Percentiles rank a stretch among this genome's conserved stretches.
Evolutionary conservation across 2,329 filamentous ascomycete species (phyloP).

Genomic region (Zasmidium citrigriseum): DNA sequence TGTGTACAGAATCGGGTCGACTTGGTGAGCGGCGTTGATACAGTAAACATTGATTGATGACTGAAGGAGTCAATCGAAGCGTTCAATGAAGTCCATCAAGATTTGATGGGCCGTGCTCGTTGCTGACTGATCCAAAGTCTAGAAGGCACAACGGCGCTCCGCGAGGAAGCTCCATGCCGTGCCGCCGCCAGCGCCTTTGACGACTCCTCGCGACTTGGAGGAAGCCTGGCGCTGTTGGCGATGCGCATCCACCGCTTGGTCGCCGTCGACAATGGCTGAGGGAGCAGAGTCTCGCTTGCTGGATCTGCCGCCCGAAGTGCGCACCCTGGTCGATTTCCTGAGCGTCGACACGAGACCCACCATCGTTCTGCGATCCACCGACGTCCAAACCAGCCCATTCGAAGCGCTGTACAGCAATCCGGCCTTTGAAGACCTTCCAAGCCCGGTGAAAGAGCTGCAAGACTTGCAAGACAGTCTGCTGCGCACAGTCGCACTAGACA

Average conservation of each 20-base stretch:
- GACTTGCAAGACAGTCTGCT: constrained; percentile 11
- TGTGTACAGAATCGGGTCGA: no score
- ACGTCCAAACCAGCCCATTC: not conserved
- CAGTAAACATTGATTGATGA: no score
- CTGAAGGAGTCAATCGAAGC: no score
- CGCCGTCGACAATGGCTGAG: not conserved
- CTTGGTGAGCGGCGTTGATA: no score
- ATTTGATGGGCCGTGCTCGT: not conserved
- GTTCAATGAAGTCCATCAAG: not conserved
- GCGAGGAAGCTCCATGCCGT: not conserved
- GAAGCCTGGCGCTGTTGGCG: not conserved
- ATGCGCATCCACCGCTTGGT: not conserved
- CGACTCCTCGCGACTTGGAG: not conserved
- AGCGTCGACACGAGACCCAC: constrained; percentile 22
- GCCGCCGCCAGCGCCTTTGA: not conserved
- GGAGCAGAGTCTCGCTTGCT: not conserved
- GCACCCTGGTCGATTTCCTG: constrained; percentile 23
- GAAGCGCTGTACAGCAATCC: constrained; percentile 17
- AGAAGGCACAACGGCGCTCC: not conserved
- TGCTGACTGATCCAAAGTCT: not conserved
- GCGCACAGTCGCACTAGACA: constrained; percentile 2
- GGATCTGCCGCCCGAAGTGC: constrained; percentile 23
- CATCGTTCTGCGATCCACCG: constrained; percentile 15
- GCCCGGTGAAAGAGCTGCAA: constrained; percentile 5
- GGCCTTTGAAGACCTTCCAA: constrained; percentile 13